These are phyloP conservation scores for Kazachstania bromeliacearum DNA, from an alignment of 805 yeast genomes.

Conservation along the genomic window DNA sequence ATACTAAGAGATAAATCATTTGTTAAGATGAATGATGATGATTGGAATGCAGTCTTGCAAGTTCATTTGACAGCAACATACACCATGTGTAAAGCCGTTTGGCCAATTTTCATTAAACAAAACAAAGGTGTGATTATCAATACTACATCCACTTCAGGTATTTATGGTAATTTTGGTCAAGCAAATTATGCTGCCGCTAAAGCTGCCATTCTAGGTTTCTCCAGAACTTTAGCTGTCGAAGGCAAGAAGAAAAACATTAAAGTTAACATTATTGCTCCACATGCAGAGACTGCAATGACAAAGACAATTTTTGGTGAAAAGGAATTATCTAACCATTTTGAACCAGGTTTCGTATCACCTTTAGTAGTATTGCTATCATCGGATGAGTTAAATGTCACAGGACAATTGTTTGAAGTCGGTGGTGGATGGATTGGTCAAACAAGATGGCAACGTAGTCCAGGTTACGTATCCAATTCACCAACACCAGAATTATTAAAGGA, in stretches of 20 bases:
- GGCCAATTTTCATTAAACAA: slow-evolving; percentile 82
- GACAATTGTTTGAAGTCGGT: slow-evolving; percentile 84
- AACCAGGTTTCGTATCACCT: slow-evolving; percentile 87
- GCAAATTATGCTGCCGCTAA: slow-evolving; percentile 94
- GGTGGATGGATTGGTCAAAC: slow-evolving; percentile 96
- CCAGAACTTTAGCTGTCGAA: slow-evolving; percentile 82
- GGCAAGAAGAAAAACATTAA: slow-evolving; percentile 71
- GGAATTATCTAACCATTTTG: slow-evolving; percentile 66
- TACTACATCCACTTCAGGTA: slow-evolving; percentile 92
- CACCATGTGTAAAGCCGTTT: slow-evolving; percentile 75
- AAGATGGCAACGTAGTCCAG: slow-evolving; percentile 89
- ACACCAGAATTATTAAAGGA: slow-evolving; percentile 66
- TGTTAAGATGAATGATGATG: slow-evolving; percentile 69
- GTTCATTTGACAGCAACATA: slow-evolving; percentile 80
- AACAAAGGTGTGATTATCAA: slow-evolving; percentile 70
- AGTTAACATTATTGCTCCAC: slow-evolving; percentile 87
- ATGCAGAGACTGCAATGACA: slow-evolving; percentile 97
- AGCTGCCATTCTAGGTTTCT: slow-evolving; percentile 75
- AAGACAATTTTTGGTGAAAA: slow-evolving; percentile 70
- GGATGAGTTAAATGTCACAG: slow-evolving; percentile 62
- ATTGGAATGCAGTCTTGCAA: slow-evolving; percentile 72
- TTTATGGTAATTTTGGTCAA: slow-evolving; percentile 96
- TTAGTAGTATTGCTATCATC: slow-evolving; percentile 71
- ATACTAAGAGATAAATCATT: slow-evolving; percentile 85
- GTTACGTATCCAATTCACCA: slow-evolving; percentile 49